A percentile compares a stretch with the other conserved stretches of the same genome.
Evolutionary conservation across 306 rosid species (phyloP).

Genomic region (Cucurbita moschata): DNA sequence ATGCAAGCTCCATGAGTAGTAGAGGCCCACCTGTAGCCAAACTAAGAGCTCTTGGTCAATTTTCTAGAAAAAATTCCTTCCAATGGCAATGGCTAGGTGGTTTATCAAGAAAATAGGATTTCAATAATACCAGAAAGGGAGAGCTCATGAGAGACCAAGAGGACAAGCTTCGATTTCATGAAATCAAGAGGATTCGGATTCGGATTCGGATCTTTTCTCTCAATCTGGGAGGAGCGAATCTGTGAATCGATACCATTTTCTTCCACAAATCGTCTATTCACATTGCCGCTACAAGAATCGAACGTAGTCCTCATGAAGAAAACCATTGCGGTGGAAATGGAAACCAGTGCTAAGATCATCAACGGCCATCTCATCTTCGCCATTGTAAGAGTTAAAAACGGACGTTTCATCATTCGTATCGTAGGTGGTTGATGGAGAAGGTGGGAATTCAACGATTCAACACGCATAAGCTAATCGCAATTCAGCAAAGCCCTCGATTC

Average conservation of each 20-base stretch:
- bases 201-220: slow-evolving; percentile 13
- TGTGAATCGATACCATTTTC: slow-evolving; percentile 3
- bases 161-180: slow-evolving; percentile 81
- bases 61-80: not conserved
- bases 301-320: slow-evolving; percentile 35
- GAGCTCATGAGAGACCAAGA: slow-evolving; percentile 74
- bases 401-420: slow-evolving; percentile 3
- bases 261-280: slow-evolving; percentile 9
- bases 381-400: slow-evolving; percentile 3
- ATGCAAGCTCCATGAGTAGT: slow-evolving; percentile 66
- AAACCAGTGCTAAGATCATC: slow-evolving; percentile 36
- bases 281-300: slow-evolving; percentile 29
- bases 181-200: slow-evolving; percentile 40
- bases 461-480: not conserved
- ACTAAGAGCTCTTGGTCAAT: not conserved
- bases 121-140: slow-evolving; percentile 53
- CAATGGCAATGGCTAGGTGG: not conserved
- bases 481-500: not conserved
- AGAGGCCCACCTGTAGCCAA: slow-evolving; percentile 51
- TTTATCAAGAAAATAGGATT: not conserved
- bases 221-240: slow-evolving; percentile 19
- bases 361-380: slow-evolving; percentile 47
- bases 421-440: not conserved
- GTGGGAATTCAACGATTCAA: not conserved
- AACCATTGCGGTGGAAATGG: slow-evolving; percentile 44